phyloP scores from a whole-genome alignment of 2,329 filamentous ascomycete species.

The Exutisphaerella laricina region DNA sequence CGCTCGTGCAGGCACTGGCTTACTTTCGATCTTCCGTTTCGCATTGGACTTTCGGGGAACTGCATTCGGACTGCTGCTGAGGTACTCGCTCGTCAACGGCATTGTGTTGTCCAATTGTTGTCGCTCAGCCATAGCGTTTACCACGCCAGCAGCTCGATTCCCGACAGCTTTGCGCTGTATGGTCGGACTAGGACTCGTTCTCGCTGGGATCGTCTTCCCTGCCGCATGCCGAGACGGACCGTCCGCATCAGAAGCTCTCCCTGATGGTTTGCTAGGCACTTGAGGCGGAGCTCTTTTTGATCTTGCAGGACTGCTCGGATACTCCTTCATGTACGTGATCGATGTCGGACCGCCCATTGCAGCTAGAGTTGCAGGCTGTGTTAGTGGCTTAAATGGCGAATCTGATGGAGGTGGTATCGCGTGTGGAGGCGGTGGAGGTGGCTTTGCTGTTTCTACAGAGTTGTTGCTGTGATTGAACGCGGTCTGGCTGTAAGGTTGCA shows the following conservation, averaged over 20 bases:
- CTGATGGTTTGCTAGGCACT: conserved; percentile 20
- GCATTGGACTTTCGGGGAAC: conserved; percentile 15
- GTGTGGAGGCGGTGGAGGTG: conserved; percentile 25
- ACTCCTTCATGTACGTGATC: conserved; percentile 46
- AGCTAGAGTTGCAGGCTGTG: conserved; percentile 7
- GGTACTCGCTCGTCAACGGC: conserved; percentile 11
- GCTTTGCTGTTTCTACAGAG: conserved; percentile 18
- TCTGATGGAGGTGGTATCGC: conserved; percentile 13
- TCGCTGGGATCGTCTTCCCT: conserved; percentile 22
- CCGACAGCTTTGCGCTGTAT: conserved; percentile 34
- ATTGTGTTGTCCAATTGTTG: conserved; percentile 30
- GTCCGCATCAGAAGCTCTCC: conserved; percentile 23
- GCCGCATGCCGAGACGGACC: conserved; percentile 15
- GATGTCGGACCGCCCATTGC: conserved; percentile 21
- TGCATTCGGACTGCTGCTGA: conserved; percentile 20
- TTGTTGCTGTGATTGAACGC: conserved; percentile 27
- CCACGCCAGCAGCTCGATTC: conserved; percentile 29
- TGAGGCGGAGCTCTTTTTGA: conserved; percentile 27
- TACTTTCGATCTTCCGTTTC: conserved; percentile 24
- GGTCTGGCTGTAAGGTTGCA: conserved; percentile 23
- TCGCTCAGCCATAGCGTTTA: conserved; percentile 30
- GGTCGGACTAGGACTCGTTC: conserved; percentile 17
- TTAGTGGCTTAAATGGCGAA: conserved; percentile 2
- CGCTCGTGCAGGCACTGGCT: conserved; percentile 21
- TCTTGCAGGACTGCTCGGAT: conserved; percentile 37